Evolutionary conservation across 2,329 filamentous ascomycete species (phyloP), one percentile per base, ranked within the genome.

Genomic region (Orbilia ellipsospora): DNA sequence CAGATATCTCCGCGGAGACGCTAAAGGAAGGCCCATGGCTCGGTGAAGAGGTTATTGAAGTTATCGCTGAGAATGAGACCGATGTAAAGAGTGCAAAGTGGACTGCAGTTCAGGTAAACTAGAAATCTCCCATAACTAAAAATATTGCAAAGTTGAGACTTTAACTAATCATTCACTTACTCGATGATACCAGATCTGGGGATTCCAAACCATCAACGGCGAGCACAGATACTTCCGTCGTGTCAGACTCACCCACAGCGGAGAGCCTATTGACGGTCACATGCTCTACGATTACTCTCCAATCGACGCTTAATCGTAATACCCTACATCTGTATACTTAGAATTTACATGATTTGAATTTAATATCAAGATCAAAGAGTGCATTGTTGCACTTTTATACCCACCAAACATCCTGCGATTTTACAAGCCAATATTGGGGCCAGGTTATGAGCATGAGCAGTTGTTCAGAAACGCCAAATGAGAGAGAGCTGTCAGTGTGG

Each of bases 21-120:
- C 84, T 90, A 64, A 85, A 84, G 77, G 82, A 85, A 57, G 87
- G 87, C 31, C 6, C 6, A 7, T 93, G 90, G 86, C 79, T 88
- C 15, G 84, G 86, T 61, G 88, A 87, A 76, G 84, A 85, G 1
- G 83, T 84, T 69, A 76, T 89, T 26, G 83, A 88, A 80, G 85
- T 82, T 77, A 85, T 80, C 73, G 87, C 85, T 20, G 82, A 82
- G 16, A 48, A n/a, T 48, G 44, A 10, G 44, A 48, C 63, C 88
- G 85, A 78, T 74, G 83, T 51, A 83, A 83, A 83, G 54, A 83
- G 84, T 59, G 80, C 80, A 77, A 82, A 82, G 26, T 90, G 88
- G 88, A 85, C 82, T 31, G 88, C 86, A 2, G 82, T 84, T 77
- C 87, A 88, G 83, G 83, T 84, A 79, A 60, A 80, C 79, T 60